phyloP scores from a whole-genome alignment of 1,284 basidiomycete genomes.

The Tilletia setariae region DNA sequence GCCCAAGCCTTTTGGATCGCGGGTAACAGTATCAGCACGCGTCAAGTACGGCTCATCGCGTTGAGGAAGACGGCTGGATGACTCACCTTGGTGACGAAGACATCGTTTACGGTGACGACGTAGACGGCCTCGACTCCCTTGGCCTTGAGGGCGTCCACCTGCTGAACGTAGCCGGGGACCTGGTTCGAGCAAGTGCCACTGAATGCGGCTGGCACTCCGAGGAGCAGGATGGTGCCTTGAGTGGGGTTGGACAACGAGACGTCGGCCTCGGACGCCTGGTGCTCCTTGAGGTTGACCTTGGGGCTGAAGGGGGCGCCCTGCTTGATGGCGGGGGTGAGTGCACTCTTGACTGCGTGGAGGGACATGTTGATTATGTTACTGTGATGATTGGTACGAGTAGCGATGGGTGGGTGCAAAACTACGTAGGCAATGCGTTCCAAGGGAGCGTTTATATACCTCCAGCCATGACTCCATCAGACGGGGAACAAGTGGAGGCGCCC shows the following conservation, averaged over 20 bases:
- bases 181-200: conserved; percentile 48
- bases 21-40: too few species aligned
- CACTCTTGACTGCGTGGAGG: conserved; percentile 39
- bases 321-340: conserved; percentile 35
- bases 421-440: too few species aligned
- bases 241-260: conserved; percentile 36
- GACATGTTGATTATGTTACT: conserved; percentile 21
- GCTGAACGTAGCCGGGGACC: conserved; percentile 42
- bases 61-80: neutral
- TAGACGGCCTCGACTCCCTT: conserved; percentile 48
- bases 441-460: too few species aligned
- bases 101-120: conserved; percentile 49
- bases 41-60: too few species aligned
- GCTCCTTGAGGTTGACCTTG: conserved; percentile 40
- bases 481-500: too few species aligned
- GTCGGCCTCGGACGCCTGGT: conserved; percentile 37
- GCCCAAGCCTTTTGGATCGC: conserved; percentile 36
- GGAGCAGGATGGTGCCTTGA: conserved; percentile 22
- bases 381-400: too few species aligned
- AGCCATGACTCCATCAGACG: too few species aligned
- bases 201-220: conserved; percentile 34
- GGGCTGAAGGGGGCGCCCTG: conserved; percentile 36
- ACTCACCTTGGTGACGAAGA: conserved; percentile 34
- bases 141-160: conserved; percentile 36
- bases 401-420: too few species aligned